Percentiles rank a stretch among this genome's conserved stretches.
Conservation (phyloP, 106 monocot species). For the Dactylorhiza incarnata region DNA sequence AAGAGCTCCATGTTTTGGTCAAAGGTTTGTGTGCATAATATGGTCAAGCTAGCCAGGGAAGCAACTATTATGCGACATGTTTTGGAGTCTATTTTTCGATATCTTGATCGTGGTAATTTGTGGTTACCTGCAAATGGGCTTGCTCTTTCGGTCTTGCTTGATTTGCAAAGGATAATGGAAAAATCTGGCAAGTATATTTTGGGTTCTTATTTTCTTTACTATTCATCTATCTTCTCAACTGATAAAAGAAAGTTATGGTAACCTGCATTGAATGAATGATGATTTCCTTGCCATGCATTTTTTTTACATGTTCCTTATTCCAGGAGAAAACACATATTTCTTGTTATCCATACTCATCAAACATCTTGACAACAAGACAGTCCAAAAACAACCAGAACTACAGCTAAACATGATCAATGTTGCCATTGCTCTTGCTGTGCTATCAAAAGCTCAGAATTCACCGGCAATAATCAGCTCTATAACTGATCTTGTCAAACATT, state of each 20-base stretch:
- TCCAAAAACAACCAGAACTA: slow-evolving; percentile 59
- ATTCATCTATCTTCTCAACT: neutral
- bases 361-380: slow-evolving; percentile 82
- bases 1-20: slow-evolving; percentile 74
- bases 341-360: slow-evolving; percentile 72
- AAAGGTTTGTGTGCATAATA: slow-evolving; percentile 78
- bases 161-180: slow-evolving; percentile 64
- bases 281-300: neutral
- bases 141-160: slow-evolving; percentile 57
- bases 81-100: slow-evolving; percentile 75
- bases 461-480: slow-evolving; percentile 54
- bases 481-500: slow-evolving; percentile 70
- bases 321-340: slow-evolving; percentile 74
- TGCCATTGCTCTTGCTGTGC: slow-evolving; percentile 44
- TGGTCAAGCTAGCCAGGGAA: slow-evolving; percentile 83
- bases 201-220: neutral
- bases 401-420: slow-evolving; percentile 73
- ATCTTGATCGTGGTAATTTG: slow-evolving; percentile 59
- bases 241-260: neutral
- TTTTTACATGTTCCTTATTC: slow-evolving; percentile 6
- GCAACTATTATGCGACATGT: slow-evolving; percentile 82
- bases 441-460: slow-evolving; percentile 51
- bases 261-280: neutral
- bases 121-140: slow-evolving; percentile 69
- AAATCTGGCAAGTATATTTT: slow-evolving; percentile 49